Conservation (phyloP, 345 rosid genomes). For the Trapa incisa region DNA sequence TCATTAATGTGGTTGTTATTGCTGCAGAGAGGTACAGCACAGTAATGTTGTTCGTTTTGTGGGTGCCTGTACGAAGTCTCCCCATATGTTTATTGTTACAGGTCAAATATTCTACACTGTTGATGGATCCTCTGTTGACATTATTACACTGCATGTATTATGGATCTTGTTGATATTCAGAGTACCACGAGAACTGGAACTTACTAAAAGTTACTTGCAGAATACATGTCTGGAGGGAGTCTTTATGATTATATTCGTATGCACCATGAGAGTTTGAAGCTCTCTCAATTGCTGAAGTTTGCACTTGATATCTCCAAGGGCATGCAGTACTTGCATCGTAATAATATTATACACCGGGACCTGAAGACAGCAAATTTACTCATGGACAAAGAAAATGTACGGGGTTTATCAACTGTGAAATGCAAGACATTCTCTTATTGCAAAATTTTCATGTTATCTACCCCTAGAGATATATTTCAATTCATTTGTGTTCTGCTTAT, state of each 20-base stretch:
- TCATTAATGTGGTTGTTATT: slow-evolving; percentile 3
- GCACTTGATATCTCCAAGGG: slow-evolving; percentile 62
- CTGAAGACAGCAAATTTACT: slow-evolving; percentile 71
- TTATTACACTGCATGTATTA: background rate
- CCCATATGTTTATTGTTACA: slow-evolving; percentile 57
- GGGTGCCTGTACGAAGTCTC: slow-evolving; percentile 53
- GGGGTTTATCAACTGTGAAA: slow-evolving; percentile 7
- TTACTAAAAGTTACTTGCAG: slow-evolving; percentile 24
- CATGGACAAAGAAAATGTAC: slow-evolving; percentile 49
- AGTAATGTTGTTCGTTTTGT: slow-evolving; percentile 53
- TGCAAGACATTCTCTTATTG: background rate
- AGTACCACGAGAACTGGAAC: background rate
- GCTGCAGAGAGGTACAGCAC: slow-evolving; percentile 51
- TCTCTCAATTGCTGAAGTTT: slow-evolving; percentile 45
- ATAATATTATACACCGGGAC: slow-evolving; percentile 60
- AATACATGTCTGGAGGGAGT: slow-evolving; percentile 73
- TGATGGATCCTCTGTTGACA: background rate
- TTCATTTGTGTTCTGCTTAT: slow-evolving; percentile 6
- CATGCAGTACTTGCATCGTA: slow-evolving; percentile 70
- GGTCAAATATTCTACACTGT: slow-evolving; percentile 21
- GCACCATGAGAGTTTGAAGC: slow-evolving; percentile 34
- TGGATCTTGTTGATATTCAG: background rate
- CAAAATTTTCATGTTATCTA: background rate
- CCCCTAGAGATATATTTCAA: background rate
- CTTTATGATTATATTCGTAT: slow-evolving; percentile 58